A percentile compares a stretch with the other conserved stretches of the same genome.
Evolutionary conservation across 116 monocot species (phyloP).

Genomic region (Iris pallida): DNA sequence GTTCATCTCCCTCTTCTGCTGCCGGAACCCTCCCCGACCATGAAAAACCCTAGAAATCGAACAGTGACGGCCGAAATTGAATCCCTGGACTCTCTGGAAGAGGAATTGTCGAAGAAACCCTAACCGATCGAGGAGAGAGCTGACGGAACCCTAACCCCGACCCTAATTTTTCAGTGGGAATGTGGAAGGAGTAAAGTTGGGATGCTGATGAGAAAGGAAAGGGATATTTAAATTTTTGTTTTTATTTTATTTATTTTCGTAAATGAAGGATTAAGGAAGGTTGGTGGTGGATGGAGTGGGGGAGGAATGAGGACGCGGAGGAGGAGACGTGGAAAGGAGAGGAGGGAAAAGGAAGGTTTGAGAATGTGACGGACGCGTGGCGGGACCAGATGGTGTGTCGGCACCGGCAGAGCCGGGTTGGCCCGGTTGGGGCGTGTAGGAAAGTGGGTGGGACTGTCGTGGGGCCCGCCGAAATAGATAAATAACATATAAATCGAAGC

Average conservation of each 20-base stretch:
- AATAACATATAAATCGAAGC: too few species aligned
- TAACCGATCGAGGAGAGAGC: not conserved
- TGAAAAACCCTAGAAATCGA: not conserved
- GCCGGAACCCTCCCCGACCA: too few species aligned
- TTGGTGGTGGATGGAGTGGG: not conserved
- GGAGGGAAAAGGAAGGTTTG: not conserved
- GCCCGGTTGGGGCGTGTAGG: too few species aligned
- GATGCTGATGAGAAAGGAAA: not conserved
- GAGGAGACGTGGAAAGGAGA: not conserved
- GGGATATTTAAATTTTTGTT: not conserved
- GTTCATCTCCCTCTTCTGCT: constrained; percentile 23
- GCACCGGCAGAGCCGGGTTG: not conserved
- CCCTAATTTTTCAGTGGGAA: not conserved
- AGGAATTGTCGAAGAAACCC: not conserved
- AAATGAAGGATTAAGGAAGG: not conserved
- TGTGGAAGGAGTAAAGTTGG: not conserved
- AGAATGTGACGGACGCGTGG: not conserved
- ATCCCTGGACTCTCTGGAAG: constrained; percentile 1
- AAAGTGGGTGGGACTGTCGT: too few species aligned
- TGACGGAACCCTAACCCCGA: not conserved
- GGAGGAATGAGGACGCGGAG: not conserved
- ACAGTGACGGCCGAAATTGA: not conserved
- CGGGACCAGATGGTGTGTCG: not conserved
- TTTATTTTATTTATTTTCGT: not conserved
- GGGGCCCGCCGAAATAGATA: too few species aligned